Conservation (phyloP, 371 early-diverging fungal species). For the Lichtheimia hyalospora region DNA sequence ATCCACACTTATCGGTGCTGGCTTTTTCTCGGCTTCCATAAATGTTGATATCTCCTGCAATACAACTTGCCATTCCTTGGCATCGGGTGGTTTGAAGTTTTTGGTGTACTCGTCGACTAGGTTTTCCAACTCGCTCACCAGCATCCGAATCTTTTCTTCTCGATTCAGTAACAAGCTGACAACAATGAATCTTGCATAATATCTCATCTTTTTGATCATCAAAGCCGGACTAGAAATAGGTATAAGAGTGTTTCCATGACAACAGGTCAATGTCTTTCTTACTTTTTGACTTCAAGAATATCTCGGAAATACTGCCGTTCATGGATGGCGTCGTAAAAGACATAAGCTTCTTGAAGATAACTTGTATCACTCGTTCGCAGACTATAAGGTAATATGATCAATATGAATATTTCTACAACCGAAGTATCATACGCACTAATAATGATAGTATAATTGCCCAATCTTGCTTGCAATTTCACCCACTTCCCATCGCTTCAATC, state of each 20-base stretch:
- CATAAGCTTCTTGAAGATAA: slow-evolving; percentile 90
- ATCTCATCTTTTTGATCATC: slow-evolving; percentile 95
- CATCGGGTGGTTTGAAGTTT: slow-evolving; percentile 85
- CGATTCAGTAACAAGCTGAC: slow-evolving; percentile 90
- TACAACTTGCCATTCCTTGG: slow-evolving; percentile 92
- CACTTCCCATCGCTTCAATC: slow-evolving; percentile 95
- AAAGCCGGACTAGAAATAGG: slow-evolving; percentile 67
- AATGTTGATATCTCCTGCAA: slow-evolving; percentile 88
- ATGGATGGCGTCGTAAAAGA: slow-evolving; percentile 95
- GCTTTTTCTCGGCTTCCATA: slow-evolving; percentile 86
- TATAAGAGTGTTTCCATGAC: neutral
- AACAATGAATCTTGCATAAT: slow-evolving; percentile 95
- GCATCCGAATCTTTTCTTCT: slow-evolving; percentile 70
- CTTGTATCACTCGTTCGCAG: slow-evolving; percentile 94
- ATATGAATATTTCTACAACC: neutral
- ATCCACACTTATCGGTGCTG: slow-evolving; percentile 71
- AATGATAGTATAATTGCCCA: slow-evolving; percentile 91
- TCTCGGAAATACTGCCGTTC: slow-evolving; percentile 94
- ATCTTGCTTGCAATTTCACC: slow-evolving; percentile 98
- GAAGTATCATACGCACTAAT: slow-evolving; percentile 58
- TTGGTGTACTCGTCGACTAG: slow-evolving; percentile 87
- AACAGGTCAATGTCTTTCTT: slow-evolving; percentile 11
- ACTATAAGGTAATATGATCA: slow-evolving; percentile 22
- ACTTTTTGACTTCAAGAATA: slow-evolving; percentile 86
- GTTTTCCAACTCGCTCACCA: slow-evolving; percentile 78